phyloP scores from a whole-genome alignment of 2,329 filamentous ascomycete species.

The Dothiorella sarmentorum region DNA sequence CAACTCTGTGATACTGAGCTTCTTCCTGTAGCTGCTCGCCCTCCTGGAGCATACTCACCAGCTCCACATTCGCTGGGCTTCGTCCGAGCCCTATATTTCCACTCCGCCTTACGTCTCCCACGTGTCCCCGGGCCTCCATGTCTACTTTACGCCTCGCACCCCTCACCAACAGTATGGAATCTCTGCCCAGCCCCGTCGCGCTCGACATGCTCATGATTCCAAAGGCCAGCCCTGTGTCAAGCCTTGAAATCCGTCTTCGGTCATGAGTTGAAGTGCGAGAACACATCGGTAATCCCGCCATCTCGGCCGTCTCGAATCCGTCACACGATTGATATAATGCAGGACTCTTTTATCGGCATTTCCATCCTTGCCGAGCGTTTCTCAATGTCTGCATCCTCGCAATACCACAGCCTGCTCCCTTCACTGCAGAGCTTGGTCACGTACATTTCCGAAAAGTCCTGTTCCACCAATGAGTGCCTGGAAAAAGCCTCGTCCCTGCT shows the following conservation, averaged over 20 bases:
- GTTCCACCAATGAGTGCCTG: slow-evolving; percentile 50
- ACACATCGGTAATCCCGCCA: slow-evolving; percentile 46
- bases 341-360: slow-evolving; percentile 61
- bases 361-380: slow-evolving; percentile 57
- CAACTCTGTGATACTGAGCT: neutral
- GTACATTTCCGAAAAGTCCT: slow-evolving; percentile 54
- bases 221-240: slow-evolving; percentile 54
- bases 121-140: slow-evolving; percentile 75
- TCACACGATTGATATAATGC: slow-evolving; percentile 13
- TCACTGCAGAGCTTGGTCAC: slow-evolving; percentile 53
- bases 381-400: slow-evolving; percentile 57
- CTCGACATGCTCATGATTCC: neutral
- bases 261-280: slow-evolving; percentile 52
- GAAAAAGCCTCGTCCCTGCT: slow-evolving; percentile 46
- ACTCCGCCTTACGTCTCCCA: slow-evolving; percentile 71
- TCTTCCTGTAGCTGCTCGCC: slow-evolving; percentile 50
- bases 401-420: slow-evolving; percentile 67
- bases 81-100: slow-evolving; percentile 54
- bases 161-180: slow-evolving; percentile 22
- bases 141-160: slow-evolving; percentile 65
- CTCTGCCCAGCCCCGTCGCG: too few species aligned
- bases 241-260: slow-evolving; percentile 59
- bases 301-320: slow-evolving; percentile 18
- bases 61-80: slow-evolving; percentile 78
- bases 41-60: slow-evolving; percentile 64